Base-by-base conservation (phyloP, 768 basidiomycete species). In the Boletus rubescentipes region DNA sequence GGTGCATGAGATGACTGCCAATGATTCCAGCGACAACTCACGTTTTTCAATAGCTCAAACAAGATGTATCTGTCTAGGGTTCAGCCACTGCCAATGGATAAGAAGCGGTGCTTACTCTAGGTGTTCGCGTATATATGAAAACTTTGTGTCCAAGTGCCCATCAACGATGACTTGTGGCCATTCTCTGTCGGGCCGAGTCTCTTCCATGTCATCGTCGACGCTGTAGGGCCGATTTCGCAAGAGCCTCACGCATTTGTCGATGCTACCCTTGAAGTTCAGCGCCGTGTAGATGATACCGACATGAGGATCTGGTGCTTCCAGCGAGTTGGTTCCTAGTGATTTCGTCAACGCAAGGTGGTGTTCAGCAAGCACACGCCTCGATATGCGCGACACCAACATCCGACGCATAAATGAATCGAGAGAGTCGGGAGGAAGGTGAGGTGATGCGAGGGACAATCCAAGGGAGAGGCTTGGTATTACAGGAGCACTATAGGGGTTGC, bases 311-410 rank as follows among this genome's bases (percentile, higher is more conserved):
- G 67, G 73, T 9, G 29, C 66, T 67, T 42, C 78, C 71, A 57
- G 54, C 52, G 51, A 63, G 60, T 68, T 70, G 18, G 56, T 57
- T 32, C 71, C 68, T 53, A 83, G 75, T 26, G 78, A 80, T 52
- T 81, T 77, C 8, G 91, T 88, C 6, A 96, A 76, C 2, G 91
- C 88, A 49, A 94, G 82, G 61, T 96, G 93, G 60, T 96, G 93
- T 66, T 94, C 91, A 5, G 85, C 89, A 21, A 96, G 79, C 31
- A 96, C 93, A 31, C 93, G 84, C 20, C 93, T 81, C 12, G 92
- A 93, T 67, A 94, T 93, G 49, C 93, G 81, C 2, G 93, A 94
- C 45, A 92, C 81, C 10, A 96, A 79, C 93, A 96, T 96, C 21
- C 92, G 84, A 21, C 85, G 82, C 87, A 93, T 91, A 69, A 93